Percentiles rank a stretch among this genome's conserved stretches.
phyloP scores from a whole-genome alignment of 2,329 filamentous ascomycete genomes.

The Verticillium tricorpus region DNA sequence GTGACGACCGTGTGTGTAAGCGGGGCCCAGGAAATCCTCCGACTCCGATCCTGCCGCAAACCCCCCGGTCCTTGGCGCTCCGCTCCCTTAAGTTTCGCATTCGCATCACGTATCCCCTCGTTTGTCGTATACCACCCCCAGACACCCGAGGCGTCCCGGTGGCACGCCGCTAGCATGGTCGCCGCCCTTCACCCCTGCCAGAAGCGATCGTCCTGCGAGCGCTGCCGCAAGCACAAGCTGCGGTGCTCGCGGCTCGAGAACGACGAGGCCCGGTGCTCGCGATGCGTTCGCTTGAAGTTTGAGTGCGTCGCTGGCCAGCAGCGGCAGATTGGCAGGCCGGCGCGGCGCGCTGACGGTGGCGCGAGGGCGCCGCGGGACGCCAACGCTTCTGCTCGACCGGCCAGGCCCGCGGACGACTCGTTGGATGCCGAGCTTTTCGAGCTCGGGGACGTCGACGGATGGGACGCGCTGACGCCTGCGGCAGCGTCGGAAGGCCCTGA shows the following conservation, averaged over 20 bases:
- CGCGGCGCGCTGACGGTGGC: no score
- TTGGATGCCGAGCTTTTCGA: no score
- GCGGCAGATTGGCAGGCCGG: slow-evolving; percentile 24
- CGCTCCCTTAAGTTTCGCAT: background rate
- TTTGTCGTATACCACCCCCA: background rate
- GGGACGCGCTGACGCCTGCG: no score
- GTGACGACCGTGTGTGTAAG: no score
- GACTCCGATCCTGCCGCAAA: background rate
- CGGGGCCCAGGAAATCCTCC: background rate
- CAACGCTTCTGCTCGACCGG: no score
- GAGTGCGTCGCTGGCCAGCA: slow-evolving; percentile 22
- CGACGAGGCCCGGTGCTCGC: slow-evolving; percentile 17
- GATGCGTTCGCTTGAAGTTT: slow-evolving; percentile 22
- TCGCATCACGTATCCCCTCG: background rate
- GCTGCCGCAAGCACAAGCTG: slow-evolving; percentile 26
- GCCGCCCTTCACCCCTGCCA: slow-evolving; percentile 22
- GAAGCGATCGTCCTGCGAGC: slow-evolving; percentile 25
- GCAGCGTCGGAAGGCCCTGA: no score
- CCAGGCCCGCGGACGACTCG: no score
- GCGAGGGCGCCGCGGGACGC: no score
- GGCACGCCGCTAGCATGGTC: background rate
- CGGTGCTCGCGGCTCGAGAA: slow-evolving; percentile 21
- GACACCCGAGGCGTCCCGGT: background rate
- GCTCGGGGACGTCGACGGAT: no score
- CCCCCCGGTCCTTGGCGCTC: background rate